A percentile compares a stretch with the other conserved stretches of the same genome.
These are phyloP conservation scores for Pleurotus citrinopileatus DNA, from an alignment of 768 basidiomycete species.

Conservation along the genomic window DNA sequence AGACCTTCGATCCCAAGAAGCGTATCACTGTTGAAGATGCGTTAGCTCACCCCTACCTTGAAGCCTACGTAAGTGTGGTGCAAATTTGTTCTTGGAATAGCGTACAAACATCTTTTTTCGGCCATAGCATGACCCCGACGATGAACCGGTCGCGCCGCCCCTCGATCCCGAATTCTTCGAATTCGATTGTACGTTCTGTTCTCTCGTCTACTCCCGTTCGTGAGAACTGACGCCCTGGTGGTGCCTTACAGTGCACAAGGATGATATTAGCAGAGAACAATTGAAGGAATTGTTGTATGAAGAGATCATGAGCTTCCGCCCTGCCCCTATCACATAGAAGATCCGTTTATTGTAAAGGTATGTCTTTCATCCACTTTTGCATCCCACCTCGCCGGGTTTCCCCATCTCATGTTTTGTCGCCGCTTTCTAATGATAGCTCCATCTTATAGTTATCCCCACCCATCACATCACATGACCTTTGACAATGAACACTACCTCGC, in stretches of 20 bases:
- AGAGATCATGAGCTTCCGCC: slow-evolving; percentile 90
- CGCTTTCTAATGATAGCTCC: too few relatives aligned
- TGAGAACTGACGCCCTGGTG: slow-evolving; percentile 9
- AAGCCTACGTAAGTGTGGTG: slow-evolving; percentile 69
- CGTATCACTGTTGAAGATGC: slow-evolving; percentile 94
- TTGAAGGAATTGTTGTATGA: slow-evolving; percentile 93
- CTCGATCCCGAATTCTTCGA: slow-evolving; percentile 96
- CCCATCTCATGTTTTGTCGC: too few relatives aligned
- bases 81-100: slow-evolving; percentile 4
- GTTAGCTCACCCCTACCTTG: slow-evolving; percentile 91
- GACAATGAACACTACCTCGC: too few relatives aligned
- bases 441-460: too few relatives aligned
- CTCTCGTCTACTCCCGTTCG: background rate
- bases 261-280: slow-evolving; percentile 93
- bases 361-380: background rate
- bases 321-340: slow-evolving; percentile 54
- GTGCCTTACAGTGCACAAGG: slow-evolving; percentile 78
- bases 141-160: slow-evolving; percentile 95
- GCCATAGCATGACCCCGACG: slow-evolving; percentile 85
- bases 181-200: slow-evolving; percentile 73
- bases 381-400: too few relatives aligned
- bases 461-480: too few relatives aligned
- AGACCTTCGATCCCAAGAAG: slow-evolving; percentile 98
- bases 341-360: background rate
- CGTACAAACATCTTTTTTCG: background rate